Conservation (phyloP, 192 early-diverging fungal species). For the Linnemannia elongata region DNA sequence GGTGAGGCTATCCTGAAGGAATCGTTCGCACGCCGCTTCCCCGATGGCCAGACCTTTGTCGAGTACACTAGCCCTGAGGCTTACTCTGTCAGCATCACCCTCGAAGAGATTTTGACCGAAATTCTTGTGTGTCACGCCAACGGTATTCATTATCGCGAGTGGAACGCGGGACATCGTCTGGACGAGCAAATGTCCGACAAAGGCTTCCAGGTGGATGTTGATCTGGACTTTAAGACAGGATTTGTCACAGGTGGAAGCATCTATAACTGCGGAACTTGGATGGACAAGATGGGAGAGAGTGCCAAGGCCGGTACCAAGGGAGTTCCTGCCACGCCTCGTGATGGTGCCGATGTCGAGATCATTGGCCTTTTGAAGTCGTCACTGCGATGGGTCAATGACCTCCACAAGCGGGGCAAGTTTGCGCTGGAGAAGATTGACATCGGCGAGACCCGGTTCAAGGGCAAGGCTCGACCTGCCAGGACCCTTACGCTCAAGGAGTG, state of each 20-base stretch:
- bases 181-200: constrained; percentile 93
- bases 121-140: constrained; percentile 90
- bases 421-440: constrained; percentile 20
- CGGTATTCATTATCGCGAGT: constrained; percentile 94
- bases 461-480: constrained; percentile 22
- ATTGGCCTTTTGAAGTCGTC: constrained; percentile 89
- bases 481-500: constrained; percentile 78
- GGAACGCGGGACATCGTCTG: constrained; percentile 90
- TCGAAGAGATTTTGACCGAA: constrained; percentile 93
- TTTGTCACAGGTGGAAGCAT: constrained; percentile 89
- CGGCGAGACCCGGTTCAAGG: constrained; percentile 62
- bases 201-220: constrained; percentile 88
- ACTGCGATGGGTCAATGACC: constrained; percentile 83
- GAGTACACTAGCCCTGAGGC: constrained; percentile 72
- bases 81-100: constrained; percentile 73
- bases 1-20: constrained; percentile 80
- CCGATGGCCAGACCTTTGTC: constrained; percentile 79
- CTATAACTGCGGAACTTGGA: constrained; percentile 99
- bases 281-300: constrained; percentile 99
- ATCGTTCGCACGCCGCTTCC: constrained; percentile 86
- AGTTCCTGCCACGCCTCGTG: constrained; percentile 91
- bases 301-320: constrained; percentile 95
- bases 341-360: constrained; percentile 94
- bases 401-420: constrained; percentile 56
- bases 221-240: constrained; percentile 84